phyloP scores from a whole-genome alignment of 75 land plant genomes.

The Larix kaempferi region DNA sequence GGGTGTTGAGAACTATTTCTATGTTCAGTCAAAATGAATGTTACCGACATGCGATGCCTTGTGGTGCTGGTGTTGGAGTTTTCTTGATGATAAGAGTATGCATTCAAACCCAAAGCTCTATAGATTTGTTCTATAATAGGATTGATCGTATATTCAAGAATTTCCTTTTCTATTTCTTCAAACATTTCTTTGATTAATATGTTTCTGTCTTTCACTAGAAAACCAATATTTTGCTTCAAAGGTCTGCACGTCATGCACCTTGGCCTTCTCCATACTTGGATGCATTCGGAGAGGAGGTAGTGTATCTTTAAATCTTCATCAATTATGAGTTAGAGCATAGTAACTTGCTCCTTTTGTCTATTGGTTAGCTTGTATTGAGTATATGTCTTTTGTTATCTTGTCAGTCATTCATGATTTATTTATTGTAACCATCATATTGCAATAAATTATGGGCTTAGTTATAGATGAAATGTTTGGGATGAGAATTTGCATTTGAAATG shows the following conservation, averaged over 20 bases:
- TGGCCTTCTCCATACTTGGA: constrained; percentile 99
- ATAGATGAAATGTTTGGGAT: background rate
- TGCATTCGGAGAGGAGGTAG: constrained; percentile 97
- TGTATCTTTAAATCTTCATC: background rate
- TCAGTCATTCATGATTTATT: background rate
- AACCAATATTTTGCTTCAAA: constrained; percentile 79
- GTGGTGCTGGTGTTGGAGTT: constrained; percentile 91
- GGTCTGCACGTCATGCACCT: constrained; percentile 66
- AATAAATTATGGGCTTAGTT: background rate
- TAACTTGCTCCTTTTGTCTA: background rate
- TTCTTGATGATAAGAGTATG: constrained; percentile 78
- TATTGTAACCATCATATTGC: background rate
- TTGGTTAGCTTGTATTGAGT: background rate
- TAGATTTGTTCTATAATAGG: background rate
- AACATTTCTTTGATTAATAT: constrained; percentile 4
- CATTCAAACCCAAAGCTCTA: background rate
- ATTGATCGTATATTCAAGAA: background rate
- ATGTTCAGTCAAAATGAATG: constrained; percentile 54
- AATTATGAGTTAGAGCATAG: background rate
- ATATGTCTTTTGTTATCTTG: background rate
- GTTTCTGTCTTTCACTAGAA: constrained; percentile 40
- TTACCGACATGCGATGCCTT: constrained; percentile 58
- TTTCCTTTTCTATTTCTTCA: background rate
- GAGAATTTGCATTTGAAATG: too few species aligned
- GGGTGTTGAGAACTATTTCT: background rate